These are phyloP conservation scores for Herpotrichia juniperi DNA, from an alignment of 2,329 filamentous ascomycete genomes.

Conservation along the genomic window DNA sequence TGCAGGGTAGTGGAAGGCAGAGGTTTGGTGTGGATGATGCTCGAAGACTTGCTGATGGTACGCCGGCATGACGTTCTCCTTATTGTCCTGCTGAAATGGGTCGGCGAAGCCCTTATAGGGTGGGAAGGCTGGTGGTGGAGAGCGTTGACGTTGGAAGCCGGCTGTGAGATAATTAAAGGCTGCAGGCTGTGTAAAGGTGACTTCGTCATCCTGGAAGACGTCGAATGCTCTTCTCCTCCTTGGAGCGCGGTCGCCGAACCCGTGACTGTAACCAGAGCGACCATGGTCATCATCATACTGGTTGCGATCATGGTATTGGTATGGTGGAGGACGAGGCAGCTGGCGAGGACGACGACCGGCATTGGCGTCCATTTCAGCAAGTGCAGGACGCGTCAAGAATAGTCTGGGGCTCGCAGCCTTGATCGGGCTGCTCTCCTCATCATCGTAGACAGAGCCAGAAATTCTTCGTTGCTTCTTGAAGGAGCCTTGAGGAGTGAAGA, in stretches of 20 bases:
- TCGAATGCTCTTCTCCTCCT: slow-evolving; percentile 47
- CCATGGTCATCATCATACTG: slow-evolving; percentile 37
- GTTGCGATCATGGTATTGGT: slow-evolving; percentile 23
- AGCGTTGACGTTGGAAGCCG: slow-evolving; percentile 25
- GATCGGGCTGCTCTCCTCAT: slow-evolving; percentile 45
- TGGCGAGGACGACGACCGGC: slow-evolving; percentile 37
- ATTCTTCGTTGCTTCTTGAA: slow-evolving; percentile 52
- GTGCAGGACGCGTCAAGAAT: slow-evolving; percentile 29
- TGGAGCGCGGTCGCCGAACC: slow-evolving; percentile 28
- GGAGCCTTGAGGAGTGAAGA: slow-evolving; percentile 59
- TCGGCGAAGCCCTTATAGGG: slow-evolving; percentile 37
- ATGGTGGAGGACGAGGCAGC: slow-evolving; percentile 23
- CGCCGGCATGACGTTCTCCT: slow-evolving; percentile 35
- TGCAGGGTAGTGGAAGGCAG: slow-evolving; percentile 31
- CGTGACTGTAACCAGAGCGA: slow-evolving; percentile 40
- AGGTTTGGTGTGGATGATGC: slow-evolving; percentile 27
- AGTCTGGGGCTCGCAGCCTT: slow-evolving; percentile 42
- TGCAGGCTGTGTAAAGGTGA: slow-evolving; percentile 38
- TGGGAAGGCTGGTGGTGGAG: slow-evolving; percentile 31
- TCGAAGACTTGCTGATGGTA: slow-evolving; percentile 32
- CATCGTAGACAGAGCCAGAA: slow-evolving; percentile 50
- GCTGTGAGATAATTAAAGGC: slow-evolving; percentile 43
- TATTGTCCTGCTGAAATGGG: slow-evolving; percentile 38
- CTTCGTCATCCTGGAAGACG: slow-evolving; percentile 50
- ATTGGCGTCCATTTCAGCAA: slow-evolving; percentile 41